A percentile compares a stretch with the other conserved stretches of the same genome.
phyloP scores from a whole-genome alignment of 2,329 filamentous ascomycete genomes.

The Grosmannia huntii region DNA sequence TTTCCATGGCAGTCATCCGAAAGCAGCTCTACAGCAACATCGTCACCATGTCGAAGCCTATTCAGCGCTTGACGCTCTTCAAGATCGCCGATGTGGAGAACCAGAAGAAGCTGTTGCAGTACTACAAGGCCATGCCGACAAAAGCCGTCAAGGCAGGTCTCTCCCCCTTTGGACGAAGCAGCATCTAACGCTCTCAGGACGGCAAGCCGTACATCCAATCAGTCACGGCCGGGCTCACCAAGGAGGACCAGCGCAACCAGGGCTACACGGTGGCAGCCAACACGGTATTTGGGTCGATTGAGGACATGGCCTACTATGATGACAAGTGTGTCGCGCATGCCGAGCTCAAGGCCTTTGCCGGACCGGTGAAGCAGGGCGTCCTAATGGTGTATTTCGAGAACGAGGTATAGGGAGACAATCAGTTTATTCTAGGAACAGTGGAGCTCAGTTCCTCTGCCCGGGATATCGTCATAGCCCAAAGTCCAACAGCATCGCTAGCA shows the following conservation, averaged over 20 bases:
- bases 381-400: conserved; percentile 8
- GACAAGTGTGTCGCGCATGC: conserved; percentile 31
- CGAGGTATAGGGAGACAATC: neutral
- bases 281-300: conserved; percentile 49
- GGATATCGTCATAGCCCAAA: neutral
- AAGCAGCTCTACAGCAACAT: neutral
- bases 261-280: conserved; percentile 54
- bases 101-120: neutral
- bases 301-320: conserved; percentile 62
- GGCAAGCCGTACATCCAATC: conserved; percentile 58
- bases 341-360: conserved; percentile 25
- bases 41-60: neutral
- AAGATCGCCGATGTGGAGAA: neutral
- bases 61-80: neutral
- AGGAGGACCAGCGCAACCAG: conserved; percentile 45
- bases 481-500: neutral
- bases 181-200: conserved; percentile 25
- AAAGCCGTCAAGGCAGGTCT: neutral
- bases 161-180: neutral
- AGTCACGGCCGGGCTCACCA: conserved; percentile 32
- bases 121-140: neutral
- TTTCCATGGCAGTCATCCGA: neutral
- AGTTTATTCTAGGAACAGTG: too few relatives aligned
- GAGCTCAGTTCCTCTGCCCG: too few relatives aligned
- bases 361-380: conserved; percentile 19